Percentiles rank a stretch among this genome's conserved stretches.
These are phyloP conservation scores for Nicotiana noctiflora DNA, from an alignment of 257 asterid species.

Conservation along the genomic window DNA sequence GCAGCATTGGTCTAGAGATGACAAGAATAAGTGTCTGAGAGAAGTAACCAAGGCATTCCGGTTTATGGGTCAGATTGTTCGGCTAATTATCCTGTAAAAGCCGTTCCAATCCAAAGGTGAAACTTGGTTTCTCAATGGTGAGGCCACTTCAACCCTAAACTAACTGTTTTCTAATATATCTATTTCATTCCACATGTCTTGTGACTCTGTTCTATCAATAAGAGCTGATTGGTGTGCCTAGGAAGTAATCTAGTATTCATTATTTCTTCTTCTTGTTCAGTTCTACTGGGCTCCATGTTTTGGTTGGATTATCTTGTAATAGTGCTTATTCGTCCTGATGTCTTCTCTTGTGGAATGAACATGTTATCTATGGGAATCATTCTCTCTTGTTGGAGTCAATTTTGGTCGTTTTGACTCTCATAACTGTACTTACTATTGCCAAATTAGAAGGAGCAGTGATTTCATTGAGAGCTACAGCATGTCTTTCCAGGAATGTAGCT, in stretches of 20 bases:
- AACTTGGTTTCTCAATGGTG: background rate
- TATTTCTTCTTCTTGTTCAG: background rate
- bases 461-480: background rate
- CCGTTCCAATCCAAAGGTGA: background rate
- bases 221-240: background rate
- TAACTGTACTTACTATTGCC: background rate
- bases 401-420: background rate
- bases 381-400: background rate
- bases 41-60: conserved; percentile 84
- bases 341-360: background rate
- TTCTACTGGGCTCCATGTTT: conserved; percentile 1
- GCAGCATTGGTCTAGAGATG: conserved; percentile 92
- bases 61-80: conserved; percentile 74
- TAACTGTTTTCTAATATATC: background rate
- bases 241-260: background rate
- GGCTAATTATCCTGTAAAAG: conserved; percentile 58
- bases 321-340: background rate
- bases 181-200: background rate
- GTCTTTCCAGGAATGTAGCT: background rate
- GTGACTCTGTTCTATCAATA: background rate
- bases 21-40: conserved; percentile 67
- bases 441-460: background rate
- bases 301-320: background rate
- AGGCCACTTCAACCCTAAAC: background rate
- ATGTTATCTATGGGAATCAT: background rate